These are phyloP conservation scores for Aspergillus indologenus DNA, from an alignment of 495 filamentous ascomycete genomes.

Conservation along the genomic window DNA sequence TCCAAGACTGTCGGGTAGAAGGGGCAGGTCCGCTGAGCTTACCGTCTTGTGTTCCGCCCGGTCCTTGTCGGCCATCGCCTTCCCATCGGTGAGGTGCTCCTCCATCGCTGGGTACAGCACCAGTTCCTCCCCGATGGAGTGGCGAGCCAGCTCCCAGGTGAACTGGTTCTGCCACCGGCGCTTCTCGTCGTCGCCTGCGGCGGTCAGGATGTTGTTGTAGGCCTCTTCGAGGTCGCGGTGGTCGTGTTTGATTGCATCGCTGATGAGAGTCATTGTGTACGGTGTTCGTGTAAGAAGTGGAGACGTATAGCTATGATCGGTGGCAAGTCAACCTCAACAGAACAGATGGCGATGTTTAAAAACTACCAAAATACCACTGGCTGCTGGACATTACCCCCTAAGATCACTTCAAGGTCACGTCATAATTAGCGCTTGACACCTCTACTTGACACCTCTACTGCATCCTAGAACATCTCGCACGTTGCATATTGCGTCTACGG, in stretches of 20 bases:
- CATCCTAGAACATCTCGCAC: no score
- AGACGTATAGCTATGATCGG: not conserved
- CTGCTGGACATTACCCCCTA: no score
- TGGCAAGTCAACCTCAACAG: not conserved
- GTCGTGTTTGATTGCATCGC: not conserved
- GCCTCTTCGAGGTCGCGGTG: not conserved
- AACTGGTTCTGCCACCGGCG: slow-evolving; percentile 62
- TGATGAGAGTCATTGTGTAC: not conserved
- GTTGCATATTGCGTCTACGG: not conserved
- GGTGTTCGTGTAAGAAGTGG: not conserved
- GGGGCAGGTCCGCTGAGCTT: not conserved
- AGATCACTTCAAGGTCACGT: not conserved
- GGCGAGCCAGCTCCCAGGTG: slow-evolving; percentile 66
- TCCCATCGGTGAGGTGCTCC: slow-evolving; percentile 51
- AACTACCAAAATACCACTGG: no score
- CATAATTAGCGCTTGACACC: not conserved
- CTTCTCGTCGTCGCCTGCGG: slow-evolving; percentile 37
- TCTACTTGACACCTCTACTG: no score
- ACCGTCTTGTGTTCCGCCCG: slow-evolving; percentile 55
- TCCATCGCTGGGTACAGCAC: slow-evolving; percentile 66
- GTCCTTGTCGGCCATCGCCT: slow-evolving; percentile 52
- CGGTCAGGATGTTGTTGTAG: not conserved
- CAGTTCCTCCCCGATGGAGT: slow-evolving; percentile 62
- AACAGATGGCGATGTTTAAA: not conserved
- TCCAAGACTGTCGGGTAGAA: not conserved